Base-by-base conservation (phyloP, 768 basidiomycete species). In the Clavulina sp. region DNA sequence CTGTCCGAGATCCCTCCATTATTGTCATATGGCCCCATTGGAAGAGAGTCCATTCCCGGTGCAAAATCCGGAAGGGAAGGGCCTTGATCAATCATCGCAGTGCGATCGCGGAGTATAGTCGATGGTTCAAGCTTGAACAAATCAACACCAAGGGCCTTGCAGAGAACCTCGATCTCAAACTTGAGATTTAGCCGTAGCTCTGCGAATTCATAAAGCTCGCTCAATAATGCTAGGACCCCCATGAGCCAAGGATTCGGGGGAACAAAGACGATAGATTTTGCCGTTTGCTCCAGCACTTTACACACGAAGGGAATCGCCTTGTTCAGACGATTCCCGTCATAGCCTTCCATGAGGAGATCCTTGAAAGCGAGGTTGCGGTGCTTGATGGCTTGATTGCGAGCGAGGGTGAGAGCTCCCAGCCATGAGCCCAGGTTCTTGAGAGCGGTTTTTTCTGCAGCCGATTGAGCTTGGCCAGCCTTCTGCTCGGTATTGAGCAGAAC, bases 241-340 rank as follows among this genome's bases (percentile, higher is more conserved):
- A 96, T 92, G 48, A 99, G 68, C 95, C 95, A 99, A 1, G 95
- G 95, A 64, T 96, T 99, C 24, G 95, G 95, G 19, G 89, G 84
- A 60, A 76, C 82, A 76, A 99, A 99, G 26, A 97, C 84, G 57
- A 72, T 81, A 30, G 93, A 97, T 61, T 81, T 80, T 46, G 80
- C 74, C 56, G 87, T 89, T 43, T 85, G 85, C 62, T 91, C 86
- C 43, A 99, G 75, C 1, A 89, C 84, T 66, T 95, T 95, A 77
- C 93, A 97, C 33, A 97, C 87, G 64, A 97, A 99, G 0, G 95
- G 89, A 52, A 99, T 95, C 6, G 91, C 89, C 21, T 96, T 86
- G 44, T 92, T 76, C 32, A 96, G 71, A 36, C 92, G 80, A 44
- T 85, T 83, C 54, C 74, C 85, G 59, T 96, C 93, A 63, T 85